Conservation (phyloP, 176 grass and related monocot genomes). For the Ensete glaucum region DNA sequence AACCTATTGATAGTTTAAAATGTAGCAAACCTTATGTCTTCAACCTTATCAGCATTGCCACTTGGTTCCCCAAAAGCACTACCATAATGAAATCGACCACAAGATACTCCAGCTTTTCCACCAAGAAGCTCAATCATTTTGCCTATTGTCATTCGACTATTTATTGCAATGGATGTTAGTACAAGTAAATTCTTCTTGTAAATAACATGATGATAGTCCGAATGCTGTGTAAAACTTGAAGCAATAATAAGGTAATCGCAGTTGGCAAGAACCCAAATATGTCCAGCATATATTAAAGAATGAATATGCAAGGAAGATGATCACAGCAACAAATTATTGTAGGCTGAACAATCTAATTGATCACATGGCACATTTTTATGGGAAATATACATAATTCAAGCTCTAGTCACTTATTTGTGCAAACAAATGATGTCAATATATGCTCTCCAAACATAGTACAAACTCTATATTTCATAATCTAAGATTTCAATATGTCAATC, state of each 20-base stretch:
- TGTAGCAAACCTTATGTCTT: conserved; percentile 67
- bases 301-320: neutral
- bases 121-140: conserved; percentile 99
- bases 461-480: no score
- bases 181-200: neutral
- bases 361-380: neutral
- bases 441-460: no score
- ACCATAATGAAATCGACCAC: conserved; percentile 79
- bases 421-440: no score
- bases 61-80: conserved; percentile 90
- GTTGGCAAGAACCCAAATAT: neutral
- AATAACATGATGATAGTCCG: neutral
- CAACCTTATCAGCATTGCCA: conserved; percentile 80
- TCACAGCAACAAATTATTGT: neutral
- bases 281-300: neutral
- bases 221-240: conserved; percentile 6
- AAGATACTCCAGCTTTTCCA: conserved; percentile 94
- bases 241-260: neutral
- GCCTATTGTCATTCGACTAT: conserved; percentile 94
- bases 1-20: conserved; percentile 11
- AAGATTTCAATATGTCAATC: no score
- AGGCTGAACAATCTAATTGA: neutral
- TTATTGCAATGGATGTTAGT: conserved; percentile 5
- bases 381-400: no score
- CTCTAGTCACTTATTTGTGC: no score